Evolutionary conservation across 2,329 filamentous ascomycete species (phyloP).

Genomic region (Fusarium sp.): DNA sequence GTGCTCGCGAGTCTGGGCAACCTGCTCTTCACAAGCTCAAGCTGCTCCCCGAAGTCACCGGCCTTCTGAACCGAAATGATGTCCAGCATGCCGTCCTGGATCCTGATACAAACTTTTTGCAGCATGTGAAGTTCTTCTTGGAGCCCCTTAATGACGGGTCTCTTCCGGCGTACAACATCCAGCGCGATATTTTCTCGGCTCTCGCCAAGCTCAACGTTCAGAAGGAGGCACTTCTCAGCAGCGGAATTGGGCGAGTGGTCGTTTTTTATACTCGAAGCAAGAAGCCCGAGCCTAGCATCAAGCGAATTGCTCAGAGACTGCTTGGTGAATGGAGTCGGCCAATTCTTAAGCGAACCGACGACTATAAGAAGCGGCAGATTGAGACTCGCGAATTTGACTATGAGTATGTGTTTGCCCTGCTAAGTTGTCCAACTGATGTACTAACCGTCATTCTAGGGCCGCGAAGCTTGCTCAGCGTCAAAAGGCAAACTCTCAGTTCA

Average conservation of each 20-base stretch:
- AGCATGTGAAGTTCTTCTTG: conserved; percentile 96
- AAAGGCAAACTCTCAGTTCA: conserved; percentile 60
- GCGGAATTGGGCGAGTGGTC: conserved; percentile 94
- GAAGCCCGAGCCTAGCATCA: conserved; percentile 87
- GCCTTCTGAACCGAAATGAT: conserved; percentile 88
- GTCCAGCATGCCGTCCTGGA: conserved; percentile 87
- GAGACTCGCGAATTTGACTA: conserved; percentile 73
- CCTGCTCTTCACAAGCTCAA: conserved; percentile 94
- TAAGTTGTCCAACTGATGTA: background rate
- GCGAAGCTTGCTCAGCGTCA: conserved; percentile 64
- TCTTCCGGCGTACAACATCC: conserved; percentile 95
- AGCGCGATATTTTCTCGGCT: conserved; percentile 90
- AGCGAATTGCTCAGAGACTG: conserved; percentile 92
- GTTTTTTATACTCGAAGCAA: conserved; percentile 98
- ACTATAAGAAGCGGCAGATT: conserved; percentile 86
- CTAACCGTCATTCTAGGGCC: conserved; percentile 53
- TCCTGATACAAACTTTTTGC: conserved; percentile 93
- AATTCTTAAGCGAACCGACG: conserved; percentile 91
- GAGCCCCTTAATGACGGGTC: conserved; percentile 95
- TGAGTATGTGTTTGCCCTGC: conserved; percentile 57
- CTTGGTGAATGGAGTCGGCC: conserved; percentile 95
- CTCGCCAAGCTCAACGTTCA: conserved; percentile 85
- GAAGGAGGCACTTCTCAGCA: conserved; percentile 89
- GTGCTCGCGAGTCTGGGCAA: conserved; percentile 79
- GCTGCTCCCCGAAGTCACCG: conserved; percentile 89